Evolutionary conservation across 2,329 filamentous ascomycete species (phyloP), one percentile per base, ranked within the genome.

Genomic region (Geosmithia putterillii): DNA sequence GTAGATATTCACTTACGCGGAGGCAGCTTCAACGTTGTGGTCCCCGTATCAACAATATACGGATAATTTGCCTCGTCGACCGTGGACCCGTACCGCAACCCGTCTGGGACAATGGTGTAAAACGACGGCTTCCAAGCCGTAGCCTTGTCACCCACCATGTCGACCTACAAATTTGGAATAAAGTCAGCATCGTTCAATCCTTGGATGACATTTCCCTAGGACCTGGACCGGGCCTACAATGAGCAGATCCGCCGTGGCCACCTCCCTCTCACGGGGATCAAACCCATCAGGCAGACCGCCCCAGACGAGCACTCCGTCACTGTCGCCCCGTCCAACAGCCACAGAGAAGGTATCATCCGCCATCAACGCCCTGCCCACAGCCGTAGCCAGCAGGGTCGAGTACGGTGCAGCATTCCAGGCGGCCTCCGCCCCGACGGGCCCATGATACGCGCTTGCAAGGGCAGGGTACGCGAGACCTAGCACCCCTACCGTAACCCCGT

Each of bases 11-110:
- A 57, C 65, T 59, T 50, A 71, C 70, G 56, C 10, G 65, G 64
- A 10, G 71, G 71, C 2, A 74, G 54, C 47, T 71, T 69, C 47
- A 66, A 67, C 52, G 73, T 61, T 0, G 71, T 70, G 2, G 71
- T 74, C 25, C 69, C 69, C 15, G 66, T 72, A 54, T 75, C 71
- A 41, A 74, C 57, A 42, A 75, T 70, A 50, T 66, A 71, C 4
- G 68, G 68, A 43, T 65, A 67, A 50, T 64, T 68, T 28, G 57
- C 63, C 17, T 51, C 57, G 46, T 68, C 64, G 2, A 57, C 63
- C 4, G 58, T 65, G 36, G 60, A 56, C 20, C 62, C 70, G 52
- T 62, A 73, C 46, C 56, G 54, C 46, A 72, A 58, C 3, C 69
- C 71, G 44, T 71, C 68, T 1, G 67, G 66, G 40, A 73, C 57